Evolutionary conservation across 306 rosid species (phyloP), one percentile per base, ranked within the genome.

Genomic region (Prosopis cineraria): DNA sequence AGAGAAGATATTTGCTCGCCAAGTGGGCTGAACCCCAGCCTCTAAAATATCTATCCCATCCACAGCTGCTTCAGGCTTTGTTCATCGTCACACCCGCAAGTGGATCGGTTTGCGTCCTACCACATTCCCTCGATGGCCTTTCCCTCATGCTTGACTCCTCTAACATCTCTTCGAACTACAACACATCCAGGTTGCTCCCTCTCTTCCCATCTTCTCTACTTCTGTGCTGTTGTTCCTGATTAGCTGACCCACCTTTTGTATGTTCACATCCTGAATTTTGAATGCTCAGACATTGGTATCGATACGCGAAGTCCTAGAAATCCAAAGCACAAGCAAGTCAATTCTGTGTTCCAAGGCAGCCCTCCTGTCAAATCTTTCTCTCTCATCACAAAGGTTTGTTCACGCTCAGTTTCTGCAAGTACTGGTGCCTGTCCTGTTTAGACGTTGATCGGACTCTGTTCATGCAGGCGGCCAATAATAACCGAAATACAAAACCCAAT

Each of bases 401-500:
- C 65, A 58, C 6, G 19, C 36, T 13, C 36, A 4, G 33, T 29
- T 58, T 27, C 33, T 58, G 19, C 9, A 27, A 29, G 36, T 0
- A 27, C 27, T 58, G 34, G 14, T 1, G 34, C 33, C 7, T 29
- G 41, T 68, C 22, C 7, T 81, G 17, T 70, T 25, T 34, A 10
- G 22, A 22, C n/a, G 13, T 37, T 75, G 30, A 64, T 34, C 17
- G 9, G 77, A 22, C 71, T 48, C 24, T 55, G 31, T 79, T 44
- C 31, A 53, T 77, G 64, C 56, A 90, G 98, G 91, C 91, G 68
- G 82, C 82, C 10, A 71, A 78, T 22, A 69, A 69, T 31, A 70
- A 85, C 70, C 87, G 25, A 80, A 86, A 80, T 67, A 79, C 88
- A 47, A 92, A 89, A 80, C 89, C 90, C 27, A 94, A 88, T 9